Conservation (phyloP, 768 basidiomycete species). For the Daedaleopsis nitida region DNA sequence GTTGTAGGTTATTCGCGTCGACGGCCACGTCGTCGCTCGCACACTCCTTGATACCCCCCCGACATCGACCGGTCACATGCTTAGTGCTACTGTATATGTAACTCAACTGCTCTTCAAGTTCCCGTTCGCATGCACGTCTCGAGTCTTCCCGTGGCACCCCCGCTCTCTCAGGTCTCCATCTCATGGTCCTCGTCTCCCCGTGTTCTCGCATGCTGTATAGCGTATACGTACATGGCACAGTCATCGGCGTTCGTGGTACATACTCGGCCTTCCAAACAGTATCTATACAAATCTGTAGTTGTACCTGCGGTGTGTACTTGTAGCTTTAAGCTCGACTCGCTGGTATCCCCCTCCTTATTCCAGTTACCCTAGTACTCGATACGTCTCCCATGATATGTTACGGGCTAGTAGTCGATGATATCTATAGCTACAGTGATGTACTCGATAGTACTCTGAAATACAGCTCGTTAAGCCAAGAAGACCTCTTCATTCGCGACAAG, state of each 20-base stretch:
- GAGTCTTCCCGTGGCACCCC: too few relatives aligned
- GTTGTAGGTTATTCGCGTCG: neutral
- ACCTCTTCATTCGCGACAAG: too few relatives aligned
- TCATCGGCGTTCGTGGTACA: neutral
- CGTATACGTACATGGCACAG: neutral
- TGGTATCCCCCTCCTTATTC: neutral
- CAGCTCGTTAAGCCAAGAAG: neutral
- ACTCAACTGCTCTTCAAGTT: neutral
- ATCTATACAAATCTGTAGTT: slow-evolving; percentile 7
- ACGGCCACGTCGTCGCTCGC: neutral
- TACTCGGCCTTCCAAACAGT: too few relatives aligned
- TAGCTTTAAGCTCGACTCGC: neutral
- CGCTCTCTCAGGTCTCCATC: neutral
- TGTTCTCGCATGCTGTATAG: neutral
- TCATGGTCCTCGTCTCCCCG: neutral
- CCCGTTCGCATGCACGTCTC: too few relatives aligned
- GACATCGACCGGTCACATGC: neutral
- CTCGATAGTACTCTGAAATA: neutral
- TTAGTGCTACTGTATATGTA: too few relatives aligned
- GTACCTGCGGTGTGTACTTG: slow-evolving; percentile 11
- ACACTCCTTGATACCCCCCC: neutral
- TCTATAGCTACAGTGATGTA: neutral
- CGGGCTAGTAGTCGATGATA: neutral
- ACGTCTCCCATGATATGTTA: neutral
- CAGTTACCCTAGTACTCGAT: neutral